These are phyloP conservation scores for Diphasiastrum complanatum DNA, from an alignment of 83 land plant genomes.

Conservation along the genomic window DNA sequence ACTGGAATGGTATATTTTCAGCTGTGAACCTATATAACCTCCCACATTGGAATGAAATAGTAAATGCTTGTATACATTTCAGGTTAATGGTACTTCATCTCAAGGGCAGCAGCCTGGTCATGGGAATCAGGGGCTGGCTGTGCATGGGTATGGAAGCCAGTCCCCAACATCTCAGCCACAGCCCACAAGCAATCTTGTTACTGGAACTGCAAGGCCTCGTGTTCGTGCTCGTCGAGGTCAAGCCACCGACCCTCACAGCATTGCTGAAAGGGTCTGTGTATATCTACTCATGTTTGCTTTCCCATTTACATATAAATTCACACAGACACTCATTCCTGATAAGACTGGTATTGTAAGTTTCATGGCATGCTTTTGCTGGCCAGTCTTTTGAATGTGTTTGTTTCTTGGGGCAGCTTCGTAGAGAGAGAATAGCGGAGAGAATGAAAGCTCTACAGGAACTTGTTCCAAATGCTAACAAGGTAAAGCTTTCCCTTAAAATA, in stretches of 20 bases:
- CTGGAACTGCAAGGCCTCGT: constrained; percentile 50
- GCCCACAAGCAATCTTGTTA: constrained; percentile 28
- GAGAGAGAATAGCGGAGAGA: constrained; percentile 83
- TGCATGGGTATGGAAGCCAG: too few species aligned
- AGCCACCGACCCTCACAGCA: constrained; percentile 90
- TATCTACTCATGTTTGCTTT: constrained; percentile 1
- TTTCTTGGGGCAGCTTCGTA: constrained; percentile 46
- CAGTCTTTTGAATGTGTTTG: not conserved
- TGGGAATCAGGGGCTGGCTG: too few species aligned
- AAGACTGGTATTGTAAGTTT: not conserved
- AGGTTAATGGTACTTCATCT: too few species aligned
- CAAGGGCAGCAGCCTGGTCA: too few species aligned
- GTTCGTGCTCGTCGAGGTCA: constrained; percentile 84
- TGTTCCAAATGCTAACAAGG: constrained; percentile 76
- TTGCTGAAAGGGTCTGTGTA: constrained; percentile 61
- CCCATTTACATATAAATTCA: not conserved
- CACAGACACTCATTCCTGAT: not conserved
- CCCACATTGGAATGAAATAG: too few species aligned
- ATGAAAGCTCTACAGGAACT: constrained; percentile 81
- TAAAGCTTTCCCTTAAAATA: too few species aligned
- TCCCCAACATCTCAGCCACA: too few species aligned
- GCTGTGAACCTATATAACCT: too few species aligned
- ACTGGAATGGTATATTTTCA: too few species aligned
- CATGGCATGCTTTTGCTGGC: not conserved
- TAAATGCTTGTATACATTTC: too few species aligned